Conservation (phyloP, 345 rosid genomes). For the Crucihimalaya himalaica region DNA sequence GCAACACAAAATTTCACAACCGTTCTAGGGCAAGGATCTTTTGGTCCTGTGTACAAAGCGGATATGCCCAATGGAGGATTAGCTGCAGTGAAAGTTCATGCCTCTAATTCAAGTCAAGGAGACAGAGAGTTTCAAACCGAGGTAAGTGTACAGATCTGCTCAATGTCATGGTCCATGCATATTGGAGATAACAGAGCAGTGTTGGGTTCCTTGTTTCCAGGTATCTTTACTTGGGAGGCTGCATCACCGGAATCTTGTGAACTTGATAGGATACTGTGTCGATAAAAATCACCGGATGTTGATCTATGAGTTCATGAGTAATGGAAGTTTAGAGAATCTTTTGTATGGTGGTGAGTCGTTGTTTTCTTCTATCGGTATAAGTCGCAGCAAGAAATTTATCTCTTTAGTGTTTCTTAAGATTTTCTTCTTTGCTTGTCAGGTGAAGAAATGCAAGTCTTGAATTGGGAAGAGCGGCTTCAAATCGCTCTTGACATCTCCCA, state of each 20-base stretch:
- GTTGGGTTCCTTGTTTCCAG: constrained; percentile 45
- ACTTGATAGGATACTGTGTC: constrained; percentile 82
- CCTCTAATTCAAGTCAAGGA: constrained; percentile 87
- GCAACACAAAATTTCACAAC: constrained; percentile 87
- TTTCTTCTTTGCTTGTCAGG: constrained; percentile 40
- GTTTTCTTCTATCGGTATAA: neutral
- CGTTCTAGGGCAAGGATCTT: constrained; percentile 84
- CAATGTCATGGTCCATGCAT: neutral
- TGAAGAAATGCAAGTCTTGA: constrained; percentile 50
- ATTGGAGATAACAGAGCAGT: constrained; percentile 8
- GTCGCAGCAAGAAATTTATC: neutral
- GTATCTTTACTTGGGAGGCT: constrained; percentile 87
- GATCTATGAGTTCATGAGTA: constrained; percentile 95
- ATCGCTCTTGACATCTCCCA: constrained; percentile 88
- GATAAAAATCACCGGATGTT: constrained; percentile 84
- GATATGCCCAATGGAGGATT: constrained; percentile 61
- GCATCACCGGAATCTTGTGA: constrained; percentile 96
- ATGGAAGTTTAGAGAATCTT: constrained; percentile 84
- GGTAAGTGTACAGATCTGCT: constrained; percentile 45
- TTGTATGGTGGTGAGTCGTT: constrained; percentile 63
- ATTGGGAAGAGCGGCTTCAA: constrained; percentile 86
- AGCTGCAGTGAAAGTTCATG: constrained; percentile 90
- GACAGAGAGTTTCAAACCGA: constrained; percentile 95
- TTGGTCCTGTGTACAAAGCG: constrained; percentile 95
- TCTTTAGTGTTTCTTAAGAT: constrained; percentile 12